Percentiles rank a stretch among this genome's conserved stretches.
Conservation (phyloP, 2,329 filamentous ascomycete genomes). For the Cylindrodendrum hubeiense region DNA sequence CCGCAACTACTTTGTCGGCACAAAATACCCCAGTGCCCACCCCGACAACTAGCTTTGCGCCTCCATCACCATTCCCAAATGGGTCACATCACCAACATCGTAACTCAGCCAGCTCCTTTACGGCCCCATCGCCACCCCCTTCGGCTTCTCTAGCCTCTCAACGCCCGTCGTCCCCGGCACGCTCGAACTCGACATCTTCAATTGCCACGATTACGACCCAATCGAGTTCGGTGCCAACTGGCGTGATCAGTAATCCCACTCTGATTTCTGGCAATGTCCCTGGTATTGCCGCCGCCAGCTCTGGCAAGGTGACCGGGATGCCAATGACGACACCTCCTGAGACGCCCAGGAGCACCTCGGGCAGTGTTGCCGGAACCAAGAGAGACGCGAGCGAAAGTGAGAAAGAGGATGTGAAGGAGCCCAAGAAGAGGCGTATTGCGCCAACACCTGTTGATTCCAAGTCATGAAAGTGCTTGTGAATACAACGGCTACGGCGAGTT, state of each 20-base stretch:
- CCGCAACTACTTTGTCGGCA: constrained; percentile 62
- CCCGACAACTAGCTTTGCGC: constrained; percentile 73
- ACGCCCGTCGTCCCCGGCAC: constrained; percentile 81
- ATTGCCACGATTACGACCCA: constrained; percentile 82
- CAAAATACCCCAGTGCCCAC: constrained; percentile 80
- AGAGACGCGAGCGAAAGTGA: constrained; percentile 69
- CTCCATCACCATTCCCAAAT: constrained; percentile 68
- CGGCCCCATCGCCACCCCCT: constrained; percentile 67
- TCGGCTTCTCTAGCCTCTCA: constrained; percentile 70
- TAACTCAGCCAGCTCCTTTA: constrained; percentile 68
- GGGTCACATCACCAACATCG: constrained; percentile 67
- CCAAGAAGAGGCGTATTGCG: constrained; percentile 78
- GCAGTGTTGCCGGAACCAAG: constrained; percentile 60
- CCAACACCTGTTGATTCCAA: constrained; percentile 68
- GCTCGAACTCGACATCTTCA: constrained; percentile 89
- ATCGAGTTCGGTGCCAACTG: constrained; percentile 59
- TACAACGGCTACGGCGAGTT: not conserved
- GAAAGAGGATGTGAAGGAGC: constrained; percentile 64
- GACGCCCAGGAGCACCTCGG: constrained; percentile 71
- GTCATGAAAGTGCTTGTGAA: constrained; percentile 16
- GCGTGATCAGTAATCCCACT: constrained; percentile 80
- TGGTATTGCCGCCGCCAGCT: constrained; percentile 79
- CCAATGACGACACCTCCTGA: constrained; percentile 92
- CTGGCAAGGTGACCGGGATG: constrained; percentile 71
- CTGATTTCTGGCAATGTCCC: constrained; percentile 84